phyloP scores from a whole-genome alignment of 129 eudicot species.

The Chrysanthemum makinoi region DNA sequence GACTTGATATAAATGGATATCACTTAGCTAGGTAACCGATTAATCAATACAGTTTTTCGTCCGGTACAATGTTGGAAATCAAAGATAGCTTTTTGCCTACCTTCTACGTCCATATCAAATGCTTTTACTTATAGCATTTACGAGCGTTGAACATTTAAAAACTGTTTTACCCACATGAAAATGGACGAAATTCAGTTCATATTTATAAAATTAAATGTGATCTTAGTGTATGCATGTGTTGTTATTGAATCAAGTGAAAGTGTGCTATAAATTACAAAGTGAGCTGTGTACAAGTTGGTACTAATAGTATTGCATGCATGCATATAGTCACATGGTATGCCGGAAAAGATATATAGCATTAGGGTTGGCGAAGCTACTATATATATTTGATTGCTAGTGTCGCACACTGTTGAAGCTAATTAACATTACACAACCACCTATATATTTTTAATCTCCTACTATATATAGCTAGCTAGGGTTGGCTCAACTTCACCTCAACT shows the following conservation, averaged over 20 bases:
- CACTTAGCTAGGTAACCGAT: background rate
- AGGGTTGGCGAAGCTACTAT: slow-evolving; percentile 20
- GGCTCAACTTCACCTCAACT: background rate
- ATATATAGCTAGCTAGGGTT: background rate
- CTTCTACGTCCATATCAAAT: background rate
- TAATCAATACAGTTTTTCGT: background rate
- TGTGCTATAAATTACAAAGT: background rate
- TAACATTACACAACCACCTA: background rate
- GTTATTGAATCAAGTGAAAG: background rate
- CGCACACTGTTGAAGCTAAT: slow-evolving; percentile 9
- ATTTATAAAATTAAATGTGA: too few species aligned
- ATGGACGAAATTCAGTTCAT: background rate
- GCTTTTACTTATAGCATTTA: background rate
- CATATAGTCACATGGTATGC: slow-evolving; percentile 6
- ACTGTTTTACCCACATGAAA: background rate
- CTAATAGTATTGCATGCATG: too few species aligned
- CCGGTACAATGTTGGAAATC: background rate
- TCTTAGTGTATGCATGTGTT: background rate
- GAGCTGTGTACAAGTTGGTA: too few species aligned
- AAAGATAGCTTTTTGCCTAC: background rate
- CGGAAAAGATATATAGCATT: slow-evolving; percentile 9
- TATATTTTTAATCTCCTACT: too few species aligned
- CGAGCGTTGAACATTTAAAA: too few species aligned
- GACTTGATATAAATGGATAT: background rate
- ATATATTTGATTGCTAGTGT: slow-evolving; percentile 5